These are phyloP conservation scores for Metschnikowia picachoensis DNA, from an alignment of 805 yeast species.

Conservation along the genomic window DNA sequence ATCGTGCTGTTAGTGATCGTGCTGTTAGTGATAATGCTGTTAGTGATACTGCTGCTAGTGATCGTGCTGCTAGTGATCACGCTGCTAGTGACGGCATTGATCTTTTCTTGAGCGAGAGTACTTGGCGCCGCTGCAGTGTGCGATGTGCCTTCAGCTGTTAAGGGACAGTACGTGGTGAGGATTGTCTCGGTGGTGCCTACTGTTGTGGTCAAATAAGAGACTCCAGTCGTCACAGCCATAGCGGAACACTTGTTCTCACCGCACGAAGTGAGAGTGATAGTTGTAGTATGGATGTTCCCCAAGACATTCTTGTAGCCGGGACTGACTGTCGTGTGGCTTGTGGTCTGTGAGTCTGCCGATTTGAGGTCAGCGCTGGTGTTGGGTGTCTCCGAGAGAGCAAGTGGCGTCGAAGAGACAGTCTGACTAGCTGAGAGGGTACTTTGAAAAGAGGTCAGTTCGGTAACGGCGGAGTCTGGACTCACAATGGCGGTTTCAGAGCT, in stretches of 20 bases:
- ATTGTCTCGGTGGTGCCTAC: slow-evolving; percentile 11
- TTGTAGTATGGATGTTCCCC: slow-evolving; percentile 10
- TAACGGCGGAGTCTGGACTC: too few species aligned
- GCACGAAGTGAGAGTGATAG: slow-evolving; percentile 39
- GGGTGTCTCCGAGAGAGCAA: too few species aligned
- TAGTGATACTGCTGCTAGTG: too few species aligned
- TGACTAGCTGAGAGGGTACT: neutral
- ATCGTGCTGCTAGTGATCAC: too few species aligned
- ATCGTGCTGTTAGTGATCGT: slow-evolving; percentile 43
- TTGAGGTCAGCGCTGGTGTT: too few species aligned
- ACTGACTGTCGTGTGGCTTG: too few species aligned
- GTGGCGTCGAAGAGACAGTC: too few species aligned
- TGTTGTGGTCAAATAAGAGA: slow-evolving; percentile 12
- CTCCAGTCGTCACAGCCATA: slow-evolving; percentile 18
- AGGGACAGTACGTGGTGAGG: slow-evolving; percentile 15
- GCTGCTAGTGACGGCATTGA: too few species aligned
- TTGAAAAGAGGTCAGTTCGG: too few species aligned
- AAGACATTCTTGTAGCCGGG: neutral
- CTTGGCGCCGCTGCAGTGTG: too few species aligned
- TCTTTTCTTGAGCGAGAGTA: slow-evolving; percentile 19
- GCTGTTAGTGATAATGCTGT: slow-evolving; percentile 40
- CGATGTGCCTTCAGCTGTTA: slow-evolving; percentile 2
- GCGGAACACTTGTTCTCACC: slow-evolving; percentile 27
- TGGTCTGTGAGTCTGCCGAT: too few species aligned
- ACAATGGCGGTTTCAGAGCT: neutral